Conservation (phyloP, 371 early-diverging fungal genomes). For the Rhizomucor pusillus region DNA sequence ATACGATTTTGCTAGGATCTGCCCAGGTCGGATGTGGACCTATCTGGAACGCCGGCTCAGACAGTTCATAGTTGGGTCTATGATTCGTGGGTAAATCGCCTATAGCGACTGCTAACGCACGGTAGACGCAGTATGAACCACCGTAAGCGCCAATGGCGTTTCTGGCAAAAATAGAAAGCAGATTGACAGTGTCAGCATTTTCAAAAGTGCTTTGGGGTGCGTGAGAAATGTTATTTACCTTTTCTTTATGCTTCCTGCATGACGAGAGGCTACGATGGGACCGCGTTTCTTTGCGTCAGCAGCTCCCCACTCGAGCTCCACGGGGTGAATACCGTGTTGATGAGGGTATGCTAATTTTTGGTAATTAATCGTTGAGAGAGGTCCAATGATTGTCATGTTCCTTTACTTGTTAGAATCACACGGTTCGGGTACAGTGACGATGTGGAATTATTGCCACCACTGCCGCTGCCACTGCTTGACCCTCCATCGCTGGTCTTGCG, state of each 20-base stretch:
- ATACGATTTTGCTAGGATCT: conserved; percentile 90
- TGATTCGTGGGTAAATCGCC: conserved; percentile 84
- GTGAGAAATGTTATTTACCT: conserved; percentile 41
- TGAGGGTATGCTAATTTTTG: conserved; percentile 70
- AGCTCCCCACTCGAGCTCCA: conserved; percentile 84
- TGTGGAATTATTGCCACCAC: neutral
- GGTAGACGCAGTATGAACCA: conserved; percentile 92
- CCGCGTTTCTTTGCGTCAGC: conserved; percentile 74
- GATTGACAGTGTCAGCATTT: neutral
- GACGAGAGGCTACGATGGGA: conserved; percentile 86
- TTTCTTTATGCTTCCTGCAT: conserved; percentile 72
- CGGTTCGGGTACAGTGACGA: conserved; percentile 35
- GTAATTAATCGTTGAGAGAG: neutral
- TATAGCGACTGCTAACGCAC: conserved; percentile 90
- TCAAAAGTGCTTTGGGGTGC: neutral
- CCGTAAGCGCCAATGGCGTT: conserved; percentile 96
- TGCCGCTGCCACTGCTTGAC: no score
- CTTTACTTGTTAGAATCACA: conserved; percentile 49
- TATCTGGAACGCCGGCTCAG: conserved; percentile 83
- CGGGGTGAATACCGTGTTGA: conserved; percentile 84
- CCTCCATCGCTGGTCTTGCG: no score
- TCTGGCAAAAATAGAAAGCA: conserved; percentile 29
- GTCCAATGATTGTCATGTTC: neutral
- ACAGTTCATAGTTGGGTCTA: conserved; percentile 86
- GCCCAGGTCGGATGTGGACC: conserved; percentile 86